These are phyloP conservation scores for Ilex aquifolium DNA, from an alignment of 257 asterid species.

Conservation along the genomic window DNA sequence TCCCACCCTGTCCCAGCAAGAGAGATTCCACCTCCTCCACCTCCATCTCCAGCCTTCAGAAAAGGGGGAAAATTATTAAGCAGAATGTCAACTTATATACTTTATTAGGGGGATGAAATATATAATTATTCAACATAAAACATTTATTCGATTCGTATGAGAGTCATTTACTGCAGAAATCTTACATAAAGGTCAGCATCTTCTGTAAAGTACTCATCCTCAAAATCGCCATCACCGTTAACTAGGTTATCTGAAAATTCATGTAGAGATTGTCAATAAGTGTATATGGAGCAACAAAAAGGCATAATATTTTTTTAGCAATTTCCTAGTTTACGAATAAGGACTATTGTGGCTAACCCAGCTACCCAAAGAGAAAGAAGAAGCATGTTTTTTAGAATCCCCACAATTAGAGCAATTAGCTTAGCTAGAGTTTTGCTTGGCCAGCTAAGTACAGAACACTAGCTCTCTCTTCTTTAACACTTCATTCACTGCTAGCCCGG, in stretches of 20 bases:
- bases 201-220: conserved; percentile 60
- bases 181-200: conserved; percentile 58
- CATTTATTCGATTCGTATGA: background rate
- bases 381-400: no score
- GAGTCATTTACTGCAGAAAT: conserved; percentile 3
- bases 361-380: no score
- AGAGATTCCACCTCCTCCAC: conserved; percentile 80
- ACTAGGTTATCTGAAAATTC: conserved; percentile 35
- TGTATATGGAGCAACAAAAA: background rate
- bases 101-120: background rate
- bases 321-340: background rate
- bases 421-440: no score
- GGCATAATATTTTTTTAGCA: background rate
- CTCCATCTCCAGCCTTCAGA: conserved; percentile 79
- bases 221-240: conserved; percentile 50
- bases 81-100: background rate
- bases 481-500: no score
- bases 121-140: background rate
- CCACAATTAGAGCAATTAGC: no score
- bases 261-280: background rate
- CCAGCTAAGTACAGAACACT: no score
- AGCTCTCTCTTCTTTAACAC: no score
- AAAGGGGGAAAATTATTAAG: background rate
- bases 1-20: conserved; percentile 85
- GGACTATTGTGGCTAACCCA: no score